These are phyloP conservation scores for Lichtheimia hyalospora DNA, from an alignment of 371 early-diverging fungal genomes.

Conservation along the genomic window DNA sequence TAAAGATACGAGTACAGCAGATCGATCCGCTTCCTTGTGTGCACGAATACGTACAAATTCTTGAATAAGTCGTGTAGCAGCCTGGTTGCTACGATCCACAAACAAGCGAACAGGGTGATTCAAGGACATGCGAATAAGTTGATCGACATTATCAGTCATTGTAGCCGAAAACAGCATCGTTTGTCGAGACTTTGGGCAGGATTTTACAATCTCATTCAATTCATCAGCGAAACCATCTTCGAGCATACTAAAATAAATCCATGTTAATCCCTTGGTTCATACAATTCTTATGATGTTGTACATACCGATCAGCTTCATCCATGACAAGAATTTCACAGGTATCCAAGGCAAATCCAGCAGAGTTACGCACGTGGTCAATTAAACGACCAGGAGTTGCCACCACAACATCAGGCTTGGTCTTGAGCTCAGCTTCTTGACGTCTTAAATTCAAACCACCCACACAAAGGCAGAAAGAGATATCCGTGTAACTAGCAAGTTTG, in stretches of 20 bases:
- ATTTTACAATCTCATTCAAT: conserved; percentile 91
- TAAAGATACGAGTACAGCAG: conserved; percentile 83
- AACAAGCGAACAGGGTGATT: conserved; percentile 90
- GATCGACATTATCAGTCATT: conserved; percentile 99
- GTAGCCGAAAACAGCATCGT: conserved; percentile 99
- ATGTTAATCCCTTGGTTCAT: neutral
- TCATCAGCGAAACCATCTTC: conserved; percentile 99
- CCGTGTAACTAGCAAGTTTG: conserved; percentile 87
- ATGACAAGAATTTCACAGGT: conserved; percentile 96
- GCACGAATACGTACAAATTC: conserved; percentile 96
- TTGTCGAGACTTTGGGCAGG: conserved; percentile 90
- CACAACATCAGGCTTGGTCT: conserved; percentile 93
- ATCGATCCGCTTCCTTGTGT: conserved; percentile 81
- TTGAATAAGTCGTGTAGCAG: conserved; percentile 82
- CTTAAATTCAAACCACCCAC: conserved; percentile 94
- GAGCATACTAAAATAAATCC: conserved; percentile 76
- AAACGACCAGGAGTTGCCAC: conserved; percentile 99
- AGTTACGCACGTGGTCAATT: conserved; percentile 97
- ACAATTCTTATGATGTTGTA: neutral
- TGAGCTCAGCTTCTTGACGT: conserved; percentile 91
- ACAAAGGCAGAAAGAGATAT: conserved; percentile 84
- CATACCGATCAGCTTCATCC: conserved; percentile 99
- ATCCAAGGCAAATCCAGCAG: conserved; percentile 85
- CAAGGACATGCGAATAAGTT: conserved; percentile 91
- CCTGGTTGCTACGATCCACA: conserved; percentile 78